phyloP scores from a whole-genome alignment of 179 eudicot genomes.

The Beta lomatogona region DNA sequence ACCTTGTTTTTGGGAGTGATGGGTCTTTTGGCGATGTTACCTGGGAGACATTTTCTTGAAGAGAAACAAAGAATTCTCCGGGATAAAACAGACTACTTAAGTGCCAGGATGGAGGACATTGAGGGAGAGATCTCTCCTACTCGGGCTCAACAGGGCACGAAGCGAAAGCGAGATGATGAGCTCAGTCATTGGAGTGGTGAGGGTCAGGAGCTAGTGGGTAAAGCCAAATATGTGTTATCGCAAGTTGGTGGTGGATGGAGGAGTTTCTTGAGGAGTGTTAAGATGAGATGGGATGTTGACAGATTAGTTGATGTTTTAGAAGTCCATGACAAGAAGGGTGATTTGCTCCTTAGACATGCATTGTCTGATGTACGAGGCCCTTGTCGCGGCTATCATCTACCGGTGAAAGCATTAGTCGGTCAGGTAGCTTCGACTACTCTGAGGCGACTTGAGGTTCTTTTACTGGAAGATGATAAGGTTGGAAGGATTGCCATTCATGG shows the following conservation, averaged over 20 bases:
- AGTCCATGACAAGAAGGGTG: background rate
- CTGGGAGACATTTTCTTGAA: background rate
- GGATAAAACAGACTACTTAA: background rate
- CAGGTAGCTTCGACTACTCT: background rate
- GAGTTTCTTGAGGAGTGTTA: background rate
- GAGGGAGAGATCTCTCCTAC: background rate
- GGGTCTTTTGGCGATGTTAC: too few relatives aligned
- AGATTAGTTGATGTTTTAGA: background rate
- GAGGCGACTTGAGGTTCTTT: background rate
- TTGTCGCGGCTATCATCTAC: background rate
- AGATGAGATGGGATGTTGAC: background rate
- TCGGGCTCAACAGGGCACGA: background rate
- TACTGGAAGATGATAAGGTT: background rate
- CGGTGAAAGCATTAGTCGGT: background rate
- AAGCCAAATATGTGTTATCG: background rate
- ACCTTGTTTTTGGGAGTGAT: background rate
- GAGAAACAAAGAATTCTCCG: background rate
- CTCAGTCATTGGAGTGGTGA: background rate
- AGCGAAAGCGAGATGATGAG: background rate
- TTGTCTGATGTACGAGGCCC: background rate
- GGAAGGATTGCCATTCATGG: constrained; percentile 14
- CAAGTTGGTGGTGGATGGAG: background rate
- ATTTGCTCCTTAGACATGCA: background rate
- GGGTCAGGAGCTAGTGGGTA: background rate
- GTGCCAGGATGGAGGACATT: background rate